These are phyloP conservation scores for Curvularia sp. DNA, from an alignment of 2,329 filamentous ascomycete species.

Conservation along the genomic window DNA sequence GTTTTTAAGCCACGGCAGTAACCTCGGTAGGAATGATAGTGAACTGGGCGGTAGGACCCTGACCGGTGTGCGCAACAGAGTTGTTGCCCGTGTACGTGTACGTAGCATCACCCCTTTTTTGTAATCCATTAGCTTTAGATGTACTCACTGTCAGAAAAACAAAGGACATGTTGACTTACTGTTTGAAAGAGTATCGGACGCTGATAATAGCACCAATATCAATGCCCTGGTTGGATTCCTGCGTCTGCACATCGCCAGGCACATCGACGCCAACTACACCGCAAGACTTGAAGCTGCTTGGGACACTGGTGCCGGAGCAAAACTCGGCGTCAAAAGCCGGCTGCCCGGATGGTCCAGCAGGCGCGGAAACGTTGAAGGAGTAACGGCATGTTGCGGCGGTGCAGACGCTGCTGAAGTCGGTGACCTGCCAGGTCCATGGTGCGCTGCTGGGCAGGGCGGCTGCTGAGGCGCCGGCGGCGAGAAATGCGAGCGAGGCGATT, in stretches of 20 bases:
- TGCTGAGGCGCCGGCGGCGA: conserved; percentile 19
- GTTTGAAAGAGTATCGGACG: conserved; percentile 24
- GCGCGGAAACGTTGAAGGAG: conserved; percentile 25
- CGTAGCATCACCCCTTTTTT: conserved; percentile 2
- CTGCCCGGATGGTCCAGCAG: conserved; percentile 20
- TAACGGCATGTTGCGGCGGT: conserved; percentile 33
- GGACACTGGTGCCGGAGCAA: conserved; percentile 25
- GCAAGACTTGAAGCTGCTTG: conserved; percentile 27
- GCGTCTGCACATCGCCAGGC: conserved; percentile 20
- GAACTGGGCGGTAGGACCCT: conserved; percentile 4
- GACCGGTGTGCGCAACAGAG: conserved; percentile 2
- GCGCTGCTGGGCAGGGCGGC: conserved; percentile 4
- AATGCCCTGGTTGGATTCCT: conserved; percentile 23
- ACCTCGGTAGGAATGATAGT: conserved; percentile 21
- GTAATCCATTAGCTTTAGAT: background rate
- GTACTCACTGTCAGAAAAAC: background rate
- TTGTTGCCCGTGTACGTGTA: conserved; percentile 11
- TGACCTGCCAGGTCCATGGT: conserved; percentile 29
- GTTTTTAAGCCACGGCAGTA: conserved; percentile 7
- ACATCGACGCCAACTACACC: conserved; percentile 18
- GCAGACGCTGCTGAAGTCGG: conserved; percentile 29
- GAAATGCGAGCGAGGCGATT: conserved; percentile 13
- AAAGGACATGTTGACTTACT: conserved; percentile 17
- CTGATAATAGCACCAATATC: conserved; percentile 19
- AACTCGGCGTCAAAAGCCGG: conserved; percentile 25